phyloP scores from a whole-genome alignment of 1,284 basidiomycete species.

The Ceratobasidium sp. region DNA sequence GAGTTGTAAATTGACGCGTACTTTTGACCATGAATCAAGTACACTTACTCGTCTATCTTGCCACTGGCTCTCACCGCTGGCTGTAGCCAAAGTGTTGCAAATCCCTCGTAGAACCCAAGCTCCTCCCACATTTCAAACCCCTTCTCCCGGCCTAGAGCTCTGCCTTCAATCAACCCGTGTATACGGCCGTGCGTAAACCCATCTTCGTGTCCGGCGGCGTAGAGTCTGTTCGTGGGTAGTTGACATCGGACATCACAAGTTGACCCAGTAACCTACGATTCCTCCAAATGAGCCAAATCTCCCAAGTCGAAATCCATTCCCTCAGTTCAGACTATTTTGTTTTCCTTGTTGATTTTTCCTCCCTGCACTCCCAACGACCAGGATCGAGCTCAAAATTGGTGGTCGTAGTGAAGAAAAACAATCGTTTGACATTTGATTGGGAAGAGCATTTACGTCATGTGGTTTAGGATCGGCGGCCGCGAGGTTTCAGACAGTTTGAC shows the following conservation, averaged over 20 bases:
- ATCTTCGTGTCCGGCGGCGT: slow-evolving; percentile 74
- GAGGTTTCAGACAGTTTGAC: not conserved
- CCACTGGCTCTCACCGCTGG: slow-evolving; percentile 37
- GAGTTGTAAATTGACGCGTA: not conserved
- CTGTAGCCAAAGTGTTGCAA: slow-evolving; percentile 72
- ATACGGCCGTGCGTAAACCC: slow-evolving; percentile 86
- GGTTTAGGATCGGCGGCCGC: not conserved
- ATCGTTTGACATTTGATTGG: not conserved
- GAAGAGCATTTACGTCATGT: not conserved
- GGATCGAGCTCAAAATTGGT: not conserved
- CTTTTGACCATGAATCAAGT: slow-evolving; percentile 16
- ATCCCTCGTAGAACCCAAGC: slow-evolving; percentile 90
- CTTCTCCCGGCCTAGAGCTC: slow-evolving; percentile 88
- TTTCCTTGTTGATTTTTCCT: not conserved
- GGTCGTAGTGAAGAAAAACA: not conserved
- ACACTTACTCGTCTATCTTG: slow-evolving; percentile 39
- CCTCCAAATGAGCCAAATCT: slow-evolving; percentile 71
- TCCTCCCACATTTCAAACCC: slow-evolving; percentile 98
- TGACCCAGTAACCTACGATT: slow-evolving; percentile 58
- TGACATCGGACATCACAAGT: not conserved
- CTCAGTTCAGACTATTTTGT: not conserved
- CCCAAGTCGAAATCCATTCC: slow-evolving; percentile 63
- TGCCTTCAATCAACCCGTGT: slow-evolving; percentile 90
- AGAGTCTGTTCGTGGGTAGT: slow-evolving; percentile 65
- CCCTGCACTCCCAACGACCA: not conserved